phyloP scores from a whole-genome alignment of 2,329 filamentous ascomycete genomes.

The Acephala macrosclerotiorum region DNA sequence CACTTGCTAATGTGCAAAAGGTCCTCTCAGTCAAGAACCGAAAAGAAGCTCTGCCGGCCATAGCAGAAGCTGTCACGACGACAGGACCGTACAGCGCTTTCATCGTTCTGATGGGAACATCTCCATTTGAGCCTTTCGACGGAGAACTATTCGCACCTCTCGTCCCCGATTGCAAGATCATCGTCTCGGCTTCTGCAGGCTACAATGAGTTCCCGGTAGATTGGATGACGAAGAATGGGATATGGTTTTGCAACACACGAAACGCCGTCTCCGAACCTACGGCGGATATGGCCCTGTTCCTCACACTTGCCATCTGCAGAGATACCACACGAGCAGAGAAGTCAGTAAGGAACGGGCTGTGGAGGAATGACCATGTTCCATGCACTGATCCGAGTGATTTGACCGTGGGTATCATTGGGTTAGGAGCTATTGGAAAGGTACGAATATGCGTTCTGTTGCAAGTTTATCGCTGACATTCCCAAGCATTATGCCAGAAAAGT shows the following conservation, averaged over 20 bases:
- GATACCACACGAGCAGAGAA: conserved; percentile 52
- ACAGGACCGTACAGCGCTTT: conserved; percentile 55
- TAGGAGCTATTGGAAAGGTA: conserved; percentile 76
- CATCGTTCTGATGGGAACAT: conserved; percentile 57
- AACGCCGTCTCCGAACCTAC: conserved; percentile 62
- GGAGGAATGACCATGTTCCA: conserved; percentile 47
- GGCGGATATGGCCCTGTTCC: conserved; percentile 58
- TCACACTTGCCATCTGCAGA: conserved; percentile 54
- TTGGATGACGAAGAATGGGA: conserved; percentile 50
- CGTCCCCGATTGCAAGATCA: conserved; percentile 52
- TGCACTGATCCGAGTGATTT: conserved; percentile 49
- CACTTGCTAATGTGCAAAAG: conserved; percentile 4
- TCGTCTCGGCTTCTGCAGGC: conserved; percentile 55
- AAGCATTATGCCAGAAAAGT: conserved; percentile 76
- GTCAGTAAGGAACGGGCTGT: conserved; percentile 47
- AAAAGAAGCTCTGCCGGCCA: conserved; percentile 44
- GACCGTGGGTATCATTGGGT: conserved; percentile 73
- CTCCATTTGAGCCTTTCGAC: conserved; percentile 57
- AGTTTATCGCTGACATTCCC: not conserved
- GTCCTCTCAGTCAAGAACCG: conserved; percentile 49
- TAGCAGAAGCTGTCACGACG: conserved; percentile 47
- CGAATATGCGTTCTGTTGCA: not conserved
- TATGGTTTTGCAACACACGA: conserved; percentile 62
- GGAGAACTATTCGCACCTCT: conserved; percentile 51
- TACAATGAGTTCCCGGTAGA: conserved; percentile 56